Percentiles rank a stretch among this genome's conserved stretches.
Evolutionary conservation across 1,284 basidiomycete species (phyloP).

Genomic region (Irpex sp.): DNA sequence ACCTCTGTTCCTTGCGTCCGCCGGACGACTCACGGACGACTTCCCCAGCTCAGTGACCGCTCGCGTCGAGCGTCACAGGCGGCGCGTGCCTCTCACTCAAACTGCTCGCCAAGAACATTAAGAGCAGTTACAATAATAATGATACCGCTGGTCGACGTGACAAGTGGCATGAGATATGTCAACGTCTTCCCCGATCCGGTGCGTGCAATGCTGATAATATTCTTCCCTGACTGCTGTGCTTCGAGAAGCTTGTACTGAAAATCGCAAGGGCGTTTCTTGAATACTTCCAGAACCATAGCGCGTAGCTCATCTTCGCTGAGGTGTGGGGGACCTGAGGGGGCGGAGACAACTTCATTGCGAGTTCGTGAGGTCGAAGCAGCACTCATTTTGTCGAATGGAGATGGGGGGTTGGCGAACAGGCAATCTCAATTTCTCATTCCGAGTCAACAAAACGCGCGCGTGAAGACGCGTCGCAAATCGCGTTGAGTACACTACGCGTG

Average conservation of each 20-base stretch:
- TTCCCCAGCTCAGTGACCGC: too few species aligned
- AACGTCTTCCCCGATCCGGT: slow-evolving; percentile 23
- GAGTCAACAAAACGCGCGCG: too few species aligned
- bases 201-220: slow-evolving; percentile 5
- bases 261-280: neutral
- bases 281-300: neutral
- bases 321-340: too few species aligned
- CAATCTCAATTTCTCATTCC: too few species aligned
- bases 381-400: too few species aligned
- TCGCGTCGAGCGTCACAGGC: too few species aligned
- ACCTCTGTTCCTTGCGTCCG: too few species aligned
- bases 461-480: neutral
- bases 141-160: slow-evolving; percentile 4
- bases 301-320: neutral
- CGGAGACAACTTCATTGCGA: too few species aligned
- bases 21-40: too few species aligned
- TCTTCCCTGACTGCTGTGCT: neutral
- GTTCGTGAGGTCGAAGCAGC: too few species aligned
- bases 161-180: slow-evolving; percentile 18
- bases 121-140: slow-evolving; percentile 24
- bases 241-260: neutral
- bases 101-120: slow-evolving; percentile 27
- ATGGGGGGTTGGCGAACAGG: too few species aligned
- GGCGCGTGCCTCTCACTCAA: too few species aligned
- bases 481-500: neutral